Percentiles rank a stretch among this genome's conserved stretches.
Conservation (phyloP, 2,329 filamentous ascomycete genomes). For the Alternaria metachromatica region DNA sequence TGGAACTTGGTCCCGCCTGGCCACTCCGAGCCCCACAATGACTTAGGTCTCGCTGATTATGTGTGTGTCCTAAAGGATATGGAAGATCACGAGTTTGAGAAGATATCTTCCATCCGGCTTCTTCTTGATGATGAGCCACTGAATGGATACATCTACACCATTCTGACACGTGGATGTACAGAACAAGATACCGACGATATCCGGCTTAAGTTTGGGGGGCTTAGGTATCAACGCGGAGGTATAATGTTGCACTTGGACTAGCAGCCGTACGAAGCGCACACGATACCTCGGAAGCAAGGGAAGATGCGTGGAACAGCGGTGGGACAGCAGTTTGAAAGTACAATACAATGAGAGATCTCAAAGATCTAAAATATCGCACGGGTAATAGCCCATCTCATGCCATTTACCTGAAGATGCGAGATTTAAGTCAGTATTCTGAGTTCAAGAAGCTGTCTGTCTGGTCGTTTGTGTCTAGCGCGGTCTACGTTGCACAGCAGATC, state of each 20-base stretch:
- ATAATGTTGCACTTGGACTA: fast-evolving
- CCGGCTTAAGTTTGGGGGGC: background rate
- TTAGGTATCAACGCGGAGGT: background rate
- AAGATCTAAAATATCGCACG: background rate
- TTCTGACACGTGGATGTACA: background rate
- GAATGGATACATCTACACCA: fast-evolving
- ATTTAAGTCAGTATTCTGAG: background rate
- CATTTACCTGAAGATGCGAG: background rate
- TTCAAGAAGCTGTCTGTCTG: background rate
- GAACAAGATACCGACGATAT: background rate
- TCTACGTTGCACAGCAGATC: background rate
- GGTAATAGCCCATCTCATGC: background rate
- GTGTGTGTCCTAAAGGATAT: background rate
- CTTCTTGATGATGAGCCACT: background rate
- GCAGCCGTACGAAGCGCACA: background rate
- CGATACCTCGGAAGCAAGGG: background rate
- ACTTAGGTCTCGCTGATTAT: background rate
- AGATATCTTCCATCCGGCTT: background rate
- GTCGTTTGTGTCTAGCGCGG: background rate
- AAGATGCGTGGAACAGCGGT: background rate
- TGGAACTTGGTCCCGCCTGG: background rate
- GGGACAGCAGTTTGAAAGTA: background rate
- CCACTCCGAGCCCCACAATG: background rate
- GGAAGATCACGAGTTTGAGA: background rate
- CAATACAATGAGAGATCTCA: background rate